These are phyloP conservation scores for Saccharomycopsis fodiens DNA, from an alignment of 805 yeast genomes.

Conservation along the genomic window DNA sequence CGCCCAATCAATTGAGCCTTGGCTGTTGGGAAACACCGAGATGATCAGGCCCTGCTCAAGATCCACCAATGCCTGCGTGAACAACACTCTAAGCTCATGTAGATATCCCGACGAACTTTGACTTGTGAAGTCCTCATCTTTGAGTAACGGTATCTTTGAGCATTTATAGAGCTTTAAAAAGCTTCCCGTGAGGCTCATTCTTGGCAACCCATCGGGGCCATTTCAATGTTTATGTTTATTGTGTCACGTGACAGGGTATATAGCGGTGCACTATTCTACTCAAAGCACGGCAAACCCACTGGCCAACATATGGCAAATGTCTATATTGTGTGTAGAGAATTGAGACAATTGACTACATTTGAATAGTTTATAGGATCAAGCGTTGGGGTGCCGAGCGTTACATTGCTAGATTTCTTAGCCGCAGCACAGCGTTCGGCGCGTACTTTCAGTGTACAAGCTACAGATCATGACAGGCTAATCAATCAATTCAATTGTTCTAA, in stretches of 20 bases:
- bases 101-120: neutral
- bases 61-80: neutral
- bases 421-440: neutral
- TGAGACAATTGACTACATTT: no score
- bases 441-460: neutral
- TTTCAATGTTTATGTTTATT: no score
- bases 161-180: constrained; percentile 12
- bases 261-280: no score
- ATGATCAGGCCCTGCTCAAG: neutral
- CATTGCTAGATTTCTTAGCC: no score
- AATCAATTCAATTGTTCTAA: neutral
- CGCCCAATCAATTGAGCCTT: constrained; percentile 6
- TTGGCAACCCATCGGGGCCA: no score
- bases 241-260: no score
- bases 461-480: neutral
- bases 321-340: neutral
- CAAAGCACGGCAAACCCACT: no score
- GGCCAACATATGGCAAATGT: neutral
- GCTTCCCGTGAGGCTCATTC: no score
- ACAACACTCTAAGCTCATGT: neutral
- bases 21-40: neutral
- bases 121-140: constrained; percentile 1
- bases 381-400: no score
- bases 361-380: no score
- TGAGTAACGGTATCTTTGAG: constrained; percentile 7